Conservation (phyloP, 106 monocot genomes). For the Agapanthus africanus region DNA sequence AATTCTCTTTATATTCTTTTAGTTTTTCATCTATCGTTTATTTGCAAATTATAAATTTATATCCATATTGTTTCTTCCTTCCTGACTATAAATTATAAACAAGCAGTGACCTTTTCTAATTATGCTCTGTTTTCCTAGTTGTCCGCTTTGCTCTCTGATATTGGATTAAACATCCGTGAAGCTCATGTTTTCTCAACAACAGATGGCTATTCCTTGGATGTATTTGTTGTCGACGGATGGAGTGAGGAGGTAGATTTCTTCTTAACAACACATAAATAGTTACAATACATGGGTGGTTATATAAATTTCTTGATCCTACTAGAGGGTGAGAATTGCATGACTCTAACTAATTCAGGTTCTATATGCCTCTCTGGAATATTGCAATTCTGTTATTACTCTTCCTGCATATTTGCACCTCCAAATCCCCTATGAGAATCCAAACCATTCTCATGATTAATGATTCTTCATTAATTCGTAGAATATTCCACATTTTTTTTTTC, state of each 20-base stretch:
- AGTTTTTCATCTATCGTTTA: background rate
- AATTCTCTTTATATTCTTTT: background rate
- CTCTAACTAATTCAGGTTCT: no score
- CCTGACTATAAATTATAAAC: background rate
- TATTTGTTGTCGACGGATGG: conserved; percentile 85
- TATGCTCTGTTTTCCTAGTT: conserved; percentile 29
- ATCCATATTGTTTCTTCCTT: background rate
- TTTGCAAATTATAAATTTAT: background rate
- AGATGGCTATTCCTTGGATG: conserved; percentile 72
- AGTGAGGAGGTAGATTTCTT: conserved; percentile 46
- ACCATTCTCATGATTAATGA: no score
- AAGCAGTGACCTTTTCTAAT: conserved; percentile 20
- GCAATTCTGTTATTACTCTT: no score
- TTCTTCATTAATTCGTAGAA: no score
- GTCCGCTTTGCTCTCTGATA: conserved; percentile 63
- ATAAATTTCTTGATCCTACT: no score
- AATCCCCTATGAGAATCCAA: no score
- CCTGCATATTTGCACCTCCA: no score
- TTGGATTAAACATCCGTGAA: conserved; percentile 77
- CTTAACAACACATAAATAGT: no score
- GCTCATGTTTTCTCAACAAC: conserved; percentile 81
- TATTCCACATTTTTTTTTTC: no score
- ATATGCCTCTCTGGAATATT: no score
- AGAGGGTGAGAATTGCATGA: no score
- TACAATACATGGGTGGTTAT: no score